Conservation (phyloP, 176 grass and related monocot species). For the Rhipidocladum racemiflorum region DNA sequence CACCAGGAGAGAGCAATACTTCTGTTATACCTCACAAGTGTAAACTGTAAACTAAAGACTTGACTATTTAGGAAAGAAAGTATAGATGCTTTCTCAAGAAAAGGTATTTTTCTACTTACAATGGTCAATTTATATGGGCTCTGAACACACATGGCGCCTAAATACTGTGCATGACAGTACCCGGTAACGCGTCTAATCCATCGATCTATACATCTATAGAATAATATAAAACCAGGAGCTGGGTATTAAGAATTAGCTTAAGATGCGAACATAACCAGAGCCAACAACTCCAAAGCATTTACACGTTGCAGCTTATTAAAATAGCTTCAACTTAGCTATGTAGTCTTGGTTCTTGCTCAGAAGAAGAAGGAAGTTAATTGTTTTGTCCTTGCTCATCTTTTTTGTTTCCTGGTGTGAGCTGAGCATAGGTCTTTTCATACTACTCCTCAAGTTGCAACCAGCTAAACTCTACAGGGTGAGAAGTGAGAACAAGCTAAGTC, state of each 20-base stretch:
- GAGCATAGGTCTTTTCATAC: conserved; percentile 1
- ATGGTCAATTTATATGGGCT: neutral
- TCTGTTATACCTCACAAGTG: neutral
- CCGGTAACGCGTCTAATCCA: neutral
- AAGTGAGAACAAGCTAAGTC: conserved; percentile 30
- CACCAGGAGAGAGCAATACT: too few relatives aligned
- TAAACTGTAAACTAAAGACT: neutral
- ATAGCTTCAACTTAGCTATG: neutral
- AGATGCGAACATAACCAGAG: conserved; percentile 19
- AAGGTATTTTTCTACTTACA: neutral
- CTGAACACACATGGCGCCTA: neutral
- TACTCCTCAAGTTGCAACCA: conserved; percentile 19
- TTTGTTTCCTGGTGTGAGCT: neutral
- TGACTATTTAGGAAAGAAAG: neutral
- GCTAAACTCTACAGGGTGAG: neutral
- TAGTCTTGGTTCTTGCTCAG: conserved; percentile 1
- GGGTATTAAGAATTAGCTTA: conserved; percentile 1
- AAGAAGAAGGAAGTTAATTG: neutral
- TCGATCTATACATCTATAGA: neutral
- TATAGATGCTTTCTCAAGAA: neutral
- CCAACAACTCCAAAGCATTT: conserved; percentile 13
- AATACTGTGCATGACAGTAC: neutral
- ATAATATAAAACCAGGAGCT: neutral
- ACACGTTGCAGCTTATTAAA: neutral
- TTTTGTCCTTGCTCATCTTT: neutral